Evolutionary conservation across 2,329 filamentous ascomycete genomes (phyloP), one percentile per base, ranked within the genome.

Genomic region (Myrmaecium sp.): DNA sequence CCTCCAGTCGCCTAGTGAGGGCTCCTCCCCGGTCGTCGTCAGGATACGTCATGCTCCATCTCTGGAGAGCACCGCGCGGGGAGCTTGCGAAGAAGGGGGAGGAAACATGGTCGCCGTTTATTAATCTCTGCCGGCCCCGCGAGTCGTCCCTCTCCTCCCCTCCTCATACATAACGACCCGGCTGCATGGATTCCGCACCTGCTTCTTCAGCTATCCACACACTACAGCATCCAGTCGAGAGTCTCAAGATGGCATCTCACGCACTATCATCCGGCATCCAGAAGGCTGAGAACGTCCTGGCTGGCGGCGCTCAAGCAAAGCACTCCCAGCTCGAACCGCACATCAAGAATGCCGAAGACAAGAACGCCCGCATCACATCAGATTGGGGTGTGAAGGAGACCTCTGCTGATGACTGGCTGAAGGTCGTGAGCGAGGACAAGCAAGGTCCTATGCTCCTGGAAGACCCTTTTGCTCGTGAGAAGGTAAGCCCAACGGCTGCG

Each of bases 341-440:
- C 33, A 75, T 57, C 3, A 64, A 69, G 29, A 62, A 80, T 42
- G 60, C 69, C 2, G 54, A 64, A 23, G 51, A 64, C 30, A 37
- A 42, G 26, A 61, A 68, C 19, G 58, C 63, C 17, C 61, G 66
- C 20, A 68, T 83, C 36, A 86, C 80, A 0, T 75, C 74, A 25
- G 81, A 92, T 42, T 80, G 65, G 52, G 82, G 82, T 13, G 69
- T 75, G 15, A 80, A 74, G 50, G 65, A 82, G 41, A 55, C 58
- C 21, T 75, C 75, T 40, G 74, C 74, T 1, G 82, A 92, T 42
- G 65, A 83, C 44, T 89, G 79, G 80, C 57, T 91, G 28, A 69
- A 66, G 27, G 62, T 74, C 4, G 64, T 57, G 14, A 70, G 55
- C 18, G 60, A 70, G 3, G 63, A 78, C 24, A 58, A 69, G 29